Base-by-base conservation (phyloP, 305 asterid species). In the Fraxinus baroniana region DNA sequence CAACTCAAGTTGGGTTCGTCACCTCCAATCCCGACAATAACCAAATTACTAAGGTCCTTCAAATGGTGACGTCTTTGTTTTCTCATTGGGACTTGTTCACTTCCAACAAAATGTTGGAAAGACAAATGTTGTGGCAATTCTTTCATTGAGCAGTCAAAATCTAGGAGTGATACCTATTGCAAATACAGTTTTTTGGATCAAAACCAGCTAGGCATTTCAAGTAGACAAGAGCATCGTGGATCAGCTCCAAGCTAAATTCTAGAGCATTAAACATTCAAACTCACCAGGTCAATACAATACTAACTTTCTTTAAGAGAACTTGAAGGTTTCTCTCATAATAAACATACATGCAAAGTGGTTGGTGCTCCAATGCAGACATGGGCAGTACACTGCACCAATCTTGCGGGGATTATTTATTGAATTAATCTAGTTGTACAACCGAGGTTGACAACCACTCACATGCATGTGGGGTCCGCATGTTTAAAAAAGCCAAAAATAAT, bases 141-240 rank as follows among this genome's bases (percentile, higher is more conserved):
- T 81, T 0, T 83, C 73, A 26, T 73, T 80, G 85, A 86, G 86
- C 80, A 83, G 85, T 37, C 83, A 83, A 64, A 86, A 86, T 78
- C 80, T 83, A 0, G 79, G 84, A 2, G 82, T 83, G 3, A 79
- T 86, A 7, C 62, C 86, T 1, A 39, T 70, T 41, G 62, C 83
- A 1, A 83, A 62, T 22, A 78, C 81, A 0, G 81, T 86, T 86
- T 83, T 83, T 44, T n/a, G 85, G 88, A 9, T 68, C 79, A 5
- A 80, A 82, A 7, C 80, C 82, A 7, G 83, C 26, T 62, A 74
- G 62, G 57, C 88, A 4, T 86, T 83, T 28, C 84, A 83, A 72
- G 83, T 78, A 3, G 84, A 83, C 64, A 39, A 77, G 82, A 83
- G 78, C 30, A 18, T 77, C 17, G 86, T 83, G 57, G 80, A 83